These are phyloP conservation scores for Penicillium italicum DNA, from an alignment of 2,329 filamentous ascomycete genomes.

Conservation along the genomic window DNA sequence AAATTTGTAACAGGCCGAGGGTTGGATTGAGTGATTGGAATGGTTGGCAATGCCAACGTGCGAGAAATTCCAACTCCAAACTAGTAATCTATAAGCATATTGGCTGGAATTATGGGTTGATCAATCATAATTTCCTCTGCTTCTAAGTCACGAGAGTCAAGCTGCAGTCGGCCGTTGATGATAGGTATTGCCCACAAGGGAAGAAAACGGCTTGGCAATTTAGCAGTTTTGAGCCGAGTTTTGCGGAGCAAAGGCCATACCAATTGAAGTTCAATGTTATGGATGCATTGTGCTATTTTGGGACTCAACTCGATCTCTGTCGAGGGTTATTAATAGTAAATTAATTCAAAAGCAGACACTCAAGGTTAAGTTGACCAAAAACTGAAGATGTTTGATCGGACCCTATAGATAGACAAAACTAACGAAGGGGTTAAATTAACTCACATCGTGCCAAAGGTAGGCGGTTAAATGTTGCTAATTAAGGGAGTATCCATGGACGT, in stretches of 20 bases:
- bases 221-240: neutral
- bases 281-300: neutral
- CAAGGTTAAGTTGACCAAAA: neutral
- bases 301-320: neutral
- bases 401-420: neutral
- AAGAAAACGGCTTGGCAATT: neutral
- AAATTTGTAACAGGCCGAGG: neutral
- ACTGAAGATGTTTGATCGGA: neutral
- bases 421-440: neutral
- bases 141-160: neutral
- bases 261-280: neutral
- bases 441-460: neutral
- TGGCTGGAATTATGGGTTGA: neutral
- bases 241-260: neutral
- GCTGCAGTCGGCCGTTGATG: neutral
- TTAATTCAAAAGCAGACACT: neutral
- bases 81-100: neutral
- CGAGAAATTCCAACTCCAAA: neutral
- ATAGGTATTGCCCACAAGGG: neutral
- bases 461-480: neutral
- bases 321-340: neutral
- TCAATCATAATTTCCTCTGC: neutral
- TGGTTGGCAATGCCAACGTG: neutral
- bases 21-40: neutral
- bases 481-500: neutral